A percentile compares a stretch with the other conserved stretches of the same genome.
These are phyloP conservation scores for Boletus sp. DNA, from an alignment of 768 basidiomycete genomes.

Conservation along the genomic window DNA sequence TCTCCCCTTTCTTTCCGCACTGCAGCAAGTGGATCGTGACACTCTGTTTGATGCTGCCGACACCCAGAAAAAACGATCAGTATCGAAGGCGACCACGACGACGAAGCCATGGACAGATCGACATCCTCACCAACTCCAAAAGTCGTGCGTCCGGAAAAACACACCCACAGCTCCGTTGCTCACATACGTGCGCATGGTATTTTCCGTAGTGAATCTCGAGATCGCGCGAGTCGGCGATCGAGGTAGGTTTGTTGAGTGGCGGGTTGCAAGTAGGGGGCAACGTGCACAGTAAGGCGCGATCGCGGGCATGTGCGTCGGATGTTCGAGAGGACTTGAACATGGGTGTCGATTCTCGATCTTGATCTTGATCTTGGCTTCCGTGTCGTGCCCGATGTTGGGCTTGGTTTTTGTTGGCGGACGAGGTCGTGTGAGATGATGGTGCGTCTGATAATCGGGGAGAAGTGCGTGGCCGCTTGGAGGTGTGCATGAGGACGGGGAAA, in stretches of 20 bases:
- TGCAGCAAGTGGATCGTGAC: slow-evolving; percentile 82
- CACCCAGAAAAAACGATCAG: slow-evolving; percentile 3
- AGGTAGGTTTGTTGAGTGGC: slow-evolving; percentile 51
- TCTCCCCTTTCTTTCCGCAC: slow-evolving; percentile 76
- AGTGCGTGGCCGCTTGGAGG: slow-evolving; percentile 32
- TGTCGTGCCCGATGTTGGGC: background rate
- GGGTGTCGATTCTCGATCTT: slow-evolving; percentile 21
- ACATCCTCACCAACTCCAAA: slow-evolving; percentile 66
- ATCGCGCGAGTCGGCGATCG: slow-evolving; percentile 61
- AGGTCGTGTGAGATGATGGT: slow-evolving; percentile 35
- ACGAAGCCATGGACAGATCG: slow-evolving; percentile 1
- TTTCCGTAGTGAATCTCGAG: slow-evolving; percentile 81
- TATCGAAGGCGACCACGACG: background rate
- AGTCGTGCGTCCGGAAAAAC: slow-evolving; percentile 84
- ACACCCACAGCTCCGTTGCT: slow-evolving; percentile 61
- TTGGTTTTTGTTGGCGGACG: background rate
- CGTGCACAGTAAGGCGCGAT: slow-evolving; percentile 58
- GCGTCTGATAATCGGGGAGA: slow-evolving; percentile 28
- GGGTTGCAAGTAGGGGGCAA: slow-evolving; percentile 81
- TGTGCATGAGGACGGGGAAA: slow-evolving; percentile 14
- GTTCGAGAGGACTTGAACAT: slow-evolving; percentile 35
- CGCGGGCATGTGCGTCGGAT: slow-evolving; percentile 19
- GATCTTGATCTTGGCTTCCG: background rate
- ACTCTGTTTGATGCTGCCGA: slow-evolving; percentile 75
- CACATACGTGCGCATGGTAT: slow-evolving; percentile 83